phyloP scores from a whole-genome alignment of 139 green algal species.

The Parachlorella kessleri region DNA sequence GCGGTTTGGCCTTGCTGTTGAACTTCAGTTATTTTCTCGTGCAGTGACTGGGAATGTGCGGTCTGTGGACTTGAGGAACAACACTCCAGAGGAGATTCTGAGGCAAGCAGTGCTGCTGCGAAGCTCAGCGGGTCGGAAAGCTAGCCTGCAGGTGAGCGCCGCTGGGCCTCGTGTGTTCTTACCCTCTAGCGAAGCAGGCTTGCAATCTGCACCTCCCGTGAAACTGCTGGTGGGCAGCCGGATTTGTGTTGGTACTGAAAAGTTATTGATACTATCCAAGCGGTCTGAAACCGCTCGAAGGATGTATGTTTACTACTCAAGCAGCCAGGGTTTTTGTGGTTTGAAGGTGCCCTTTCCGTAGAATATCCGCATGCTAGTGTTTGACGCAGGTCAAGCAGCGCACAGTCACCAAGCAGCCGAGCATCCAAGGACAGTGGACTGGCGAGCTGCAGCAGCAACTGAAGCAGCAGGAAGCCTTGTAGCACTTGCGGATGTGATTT shows the following conservation, averaged over 20 bases:
- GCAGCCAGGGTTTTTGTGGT: too few species aligned
- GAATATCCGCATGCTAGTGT: not conserved
- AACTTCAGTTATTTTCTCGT: not conserved
- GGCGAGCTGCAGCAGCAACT: conserved; percentile 8
- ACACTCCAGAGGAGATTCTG: conserved; percentile 31
- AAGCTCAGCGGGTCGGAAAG: conserved; percentile 26
- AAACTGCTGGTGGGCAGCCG: not conserved
- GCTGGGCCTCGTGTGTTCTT: too few species aligned
- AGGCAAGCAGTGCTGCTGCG: conserved; percentile 33
- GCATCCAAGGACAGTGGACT: conserved; percentile 31
- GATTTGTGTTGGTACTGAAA: not conserved
- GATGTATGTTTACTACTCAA: too few species aligned
- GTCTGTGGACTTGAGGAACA: conserved; percentile 35
- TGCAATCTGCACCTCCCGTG: not conserved
- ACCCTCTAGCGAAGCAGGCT: not conserved
- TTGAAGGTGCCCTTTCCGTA: too few species aligned
- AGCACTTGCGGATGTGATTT: too few species aligned
- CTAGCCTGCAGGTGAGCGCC: conserved; percentile 3
- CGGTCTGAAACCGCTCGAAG: not conserved
- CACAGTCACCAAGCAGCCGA: not conserved
- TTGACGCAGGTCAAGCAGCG: conserved; percentile 22
- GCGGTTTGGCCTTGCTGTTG: not conserved
- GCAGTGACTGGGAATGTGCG: conserved; percentile 26
- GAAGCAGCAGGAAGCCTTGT: not conserved
- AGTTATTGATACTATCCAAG: not conserved